Conservation (phyloP, 2,329 filamentous ascomycete species). For the Pseudogymnoascus destructans region DNA sequence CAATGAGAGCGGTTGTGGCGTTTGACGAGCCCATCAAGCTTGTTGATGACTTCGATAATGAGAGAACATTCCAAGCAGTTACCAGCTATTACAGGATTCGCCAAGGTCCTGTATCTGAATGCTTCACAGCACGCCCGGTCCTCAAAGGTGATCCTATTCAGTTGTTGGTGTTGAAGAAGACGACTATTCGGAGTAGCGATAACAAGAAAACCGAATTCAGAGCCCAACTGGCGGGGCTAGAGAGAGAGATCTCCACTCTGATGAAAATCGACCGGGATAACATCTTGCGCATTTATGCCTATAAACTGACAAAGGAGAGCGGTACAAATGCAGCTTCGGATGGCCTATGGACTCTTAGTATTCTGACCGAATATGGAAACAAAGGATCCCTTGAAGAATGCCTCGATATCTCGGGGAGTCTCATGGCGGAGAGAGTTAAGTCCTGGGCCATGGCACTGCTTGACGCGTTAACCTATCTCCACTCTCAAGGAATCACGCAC, state of each 20-base stretch:
- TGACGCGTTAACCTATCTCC: constrained; percentile 76
- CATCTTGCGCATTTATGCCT: constrained; percentile 68
- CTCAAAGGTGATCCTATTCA: constrained; percentile 39
- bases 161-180: constrained; percentile 61
- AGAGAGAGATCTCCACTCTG: constrained; percentile 61
- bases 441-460: constrained; percentile 88
- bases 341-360: constrained; percentile 55
- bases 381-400: constrained; percentile 74
- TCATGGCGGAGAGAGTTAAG: constrained; percentile 63
- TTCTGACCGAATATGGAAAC: constrained; percentile 64
- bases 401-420: constrained; percentile 61
- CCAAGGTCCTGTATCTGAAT: constrained; percentile 51
- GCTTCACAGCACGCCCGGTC: constrained; percentile 61
- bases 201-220: constrained; percentile 54
- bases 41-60: constrained; percentile 49
- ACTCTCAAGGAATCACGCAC: constrained; percentile 73
- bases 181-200: constrained; percentile 42
- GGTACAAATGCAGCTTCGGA: constrained; percentile 31
- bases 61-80: constrained; percentile 56
- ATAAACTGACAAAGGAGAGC: constrained; percentile 63
- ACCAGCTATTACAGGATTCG: constrained; percentile 54
- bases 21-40: constrained; percentile 57
- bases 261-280: constrained; percentile 66
- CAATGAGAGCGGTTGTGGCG: constrained; percentile 32
- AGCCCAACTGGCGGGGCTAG: constrained; percentile 62